Percentiles rank a stretch among this genome's conserved stretches.
These are phyloP conservation scores for Fusarium falciforme DNA, from an alignment of 2,329 filamentous ascomycete species.

Conservation along the genomic window DNA sequence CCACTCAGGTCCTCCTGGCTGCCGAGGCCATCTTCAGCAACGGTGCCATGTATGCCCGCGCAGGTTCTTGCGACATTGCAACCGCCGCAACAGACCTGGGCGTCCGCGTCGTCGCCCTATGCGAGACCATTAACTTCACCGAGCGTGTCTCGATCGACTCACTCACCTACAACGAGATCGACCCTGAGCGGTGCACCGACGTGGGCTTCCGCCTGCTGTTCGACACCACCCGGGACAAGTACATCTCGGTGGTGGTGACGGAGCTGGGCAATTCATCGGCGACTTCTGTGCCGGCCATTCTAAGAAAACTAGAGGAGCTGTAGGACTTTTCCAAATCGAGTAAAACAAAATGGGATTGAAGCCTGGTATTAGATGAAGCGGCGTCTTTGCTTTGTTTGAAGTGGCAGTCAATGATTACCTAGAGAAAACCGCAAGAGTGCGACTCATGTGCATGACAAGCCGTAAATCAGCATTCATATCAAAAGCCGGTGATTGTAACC, in stretches of 20 bases:
- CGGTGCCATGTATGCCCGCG: slow-evolving; percentile 86
- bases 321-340: slow-evolving; percentile 46
- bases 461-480: neutral
- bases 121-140: slow-evolving; percentile 94
- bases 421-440: slow-evolving; percentile 18
- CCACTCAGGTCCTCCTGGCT: slow-evolving; percentile 84
- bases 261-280: slow-evolving; percentile 90
- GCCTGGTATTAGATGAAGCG: slow-evolving; percentile 28
- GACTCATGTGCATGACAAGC: neutral
- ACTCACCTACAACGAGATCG: slow-evolving; percentile 94
- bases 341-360: slow-evolving; percentile 27
- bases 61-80: slow-evolving; percentile 88
- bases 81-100: slow-evolving; percentile 81
- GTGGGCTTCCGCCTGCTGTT: slow-evolving; percentile 78
- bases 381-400: slow-evolving; percentile 14
- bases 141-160: slow-evolving; percentile 89
- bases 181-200: slow-evolving; percentile 72
- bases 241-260: slow-evolving; percentile 89
- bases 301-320: slow-evolving; percentile 68
- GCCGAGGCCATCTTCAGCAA: slow-evolving; percentile 97
- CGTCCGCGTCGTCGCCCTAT: slow-evolving; percentile 87
- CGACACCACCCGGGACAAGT: slow-evolving; percentile 89
- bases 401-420: slow-evolving; percentile 8
- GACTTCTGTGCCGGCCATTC: slow-evolving; percentile 79
- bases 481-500: neutral